These are phyloP conservation scores for Mortierella sp. DNA, from an alignment of 371 early-diverging fungal species.

Conservation along the genomic window DNA sequence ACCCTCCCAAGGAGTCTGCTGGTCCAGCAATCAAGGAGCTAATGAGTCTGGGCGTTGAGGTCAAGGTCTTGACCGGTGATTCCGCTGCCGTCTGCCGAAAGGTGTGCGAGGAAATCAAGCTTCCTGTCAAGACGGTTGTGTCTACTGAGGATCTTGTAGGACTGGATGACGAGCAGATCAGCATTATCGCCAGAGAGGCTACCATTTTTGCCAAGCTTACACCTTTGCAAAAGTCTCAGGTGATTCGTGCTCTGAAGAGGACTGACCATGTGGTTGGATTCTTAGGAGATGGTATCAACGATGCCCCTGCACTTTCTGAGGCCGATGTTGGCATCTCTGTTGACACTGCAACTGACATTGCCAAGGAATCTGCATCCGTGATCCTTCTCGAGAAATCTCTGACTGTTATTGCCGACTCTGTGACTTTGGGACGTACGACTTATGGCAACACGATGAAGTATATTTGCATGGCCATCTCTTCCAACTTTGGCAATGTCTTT, in stretches of 20 bases:
- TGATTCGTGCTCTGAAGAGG: slow-evolving; percentile 57
- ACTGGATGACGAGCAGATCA: slow-evolving; percentile 43
- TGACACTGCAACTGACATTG: slow-evolving; percentile 83
- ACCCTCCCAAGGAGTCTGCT: slow-evolving; percentile 53
- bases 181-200: slow-evolving; percentile 30
- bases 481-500: slow-evolving; percentile 59
- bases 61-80: slow-evolving; percentile 58
- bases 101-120: slow-evolving; percentile 51
- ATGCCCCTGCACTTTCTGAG: slow-evolving; percentile 89
- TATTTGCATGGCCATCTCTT: slow-evolving; percentile 57
- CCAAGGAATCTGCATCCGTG: slow-evolving; percentile 83
- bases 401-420: slow-evolving; percentile 47
- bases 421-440: slow-evolving; percentile 54
- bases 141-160: slow-evolving; percentile 46
- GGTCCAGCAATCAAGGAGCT: slow-evolving; percentile 50
- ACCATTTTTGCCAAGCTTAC: slow-evolving; percentile 67
- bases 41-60: slow-evolving; percentile 31
- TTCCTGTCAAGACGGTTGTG: slow-evolving; percentile 48
- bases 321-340: slow-evolving; percentile 89
- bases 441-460: slow-evolving; percentile 59
- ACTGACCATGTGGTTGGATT: slow-evolving; percentile 59
- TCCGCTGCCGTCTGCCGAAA: slow-evolving; percentile 53
- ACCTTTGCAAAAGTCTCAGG: slow-evolving; percentile 61
- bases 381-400: slow-evolving; percentile 62
- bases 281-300: slow-evolving; percentile 97